Percentiles rank a stretch among this genome's conserved stretches.
phyloP scores from a whole-genome alignment of 768 basidiomycete genomes.

The Mycena capillaripes region DNA sequence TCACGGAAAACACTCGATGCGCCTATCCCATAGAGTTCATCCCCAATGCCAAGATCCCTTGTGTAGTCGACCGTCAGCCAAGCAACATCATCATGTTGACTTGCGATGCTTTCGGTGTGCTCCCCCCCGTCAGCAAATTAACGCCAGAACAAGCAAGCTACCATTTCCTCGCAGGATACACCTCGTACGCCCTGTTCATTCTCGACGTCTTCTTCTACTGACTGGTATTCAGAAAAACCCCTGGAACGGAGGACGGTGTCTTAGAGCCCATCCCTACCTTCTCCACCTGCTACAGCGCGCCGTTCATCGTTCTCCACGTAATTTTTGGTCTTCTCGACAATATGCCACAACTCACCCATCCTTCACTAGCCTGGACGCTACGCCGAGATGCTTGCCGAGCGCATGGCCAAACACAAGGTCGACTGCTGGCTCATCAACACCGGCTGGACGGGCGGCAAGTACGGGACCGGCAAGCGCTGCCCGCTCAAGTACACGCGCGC shows the following conservation, averaged over 20 bases:
- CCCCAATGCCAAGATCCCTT: slow-evolving; percentile 95
- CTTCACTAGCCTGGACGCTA: slow-evolving; percentile 85
- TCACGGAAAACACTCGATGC: slow-evolving; percentile 99
- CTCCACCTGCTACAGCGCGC: slow-evolving; percentile 98
- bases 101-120: slow-evolving; percentile 98
- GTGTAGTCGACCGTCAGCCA: slow-evolving; percentile 88
- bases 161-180: slow-evolving; percentile 98
- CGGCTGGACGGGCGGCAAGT: slow-evolving; percentile 96
- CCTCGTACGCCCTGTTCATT: slow-evolving; percentile 68
- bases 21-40: slow-evolving; percentile 99
- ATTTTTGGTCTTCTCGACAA: slow-evolving; percentile 38
- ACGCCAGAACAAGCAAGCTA: slow-evolving; percentile 96
- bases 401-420: slow-evolving; percentile 91
- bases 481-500: slow-evolving; percentile 95
- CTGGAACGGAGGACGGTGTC: slow-evolving; percentile 98
- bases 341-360: not conserved
- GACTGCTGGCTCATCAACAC: slow-evolving; percentile 99
- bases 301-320: slow-evolving; percentile 98
- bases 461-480: slow-evolving; percentile 93
- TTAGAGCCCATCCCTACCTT: slow-evolving; percentile 99
- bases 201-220: slow-evolving; percentile 26
- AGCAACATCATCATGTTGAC: slow-evolving; percentile 97
- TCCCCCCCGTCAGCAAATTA: slow-evolving; percentile 95
- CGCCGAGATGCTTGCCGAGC: slow-evolving; percentile 95
- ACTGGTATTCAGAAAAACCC: slow-evolving; percentile 83